Evolutionary conservation across 2,329 filamentous ascomycete species (phyloP).

Genomic region (Apiospora arundinis): DNA sequence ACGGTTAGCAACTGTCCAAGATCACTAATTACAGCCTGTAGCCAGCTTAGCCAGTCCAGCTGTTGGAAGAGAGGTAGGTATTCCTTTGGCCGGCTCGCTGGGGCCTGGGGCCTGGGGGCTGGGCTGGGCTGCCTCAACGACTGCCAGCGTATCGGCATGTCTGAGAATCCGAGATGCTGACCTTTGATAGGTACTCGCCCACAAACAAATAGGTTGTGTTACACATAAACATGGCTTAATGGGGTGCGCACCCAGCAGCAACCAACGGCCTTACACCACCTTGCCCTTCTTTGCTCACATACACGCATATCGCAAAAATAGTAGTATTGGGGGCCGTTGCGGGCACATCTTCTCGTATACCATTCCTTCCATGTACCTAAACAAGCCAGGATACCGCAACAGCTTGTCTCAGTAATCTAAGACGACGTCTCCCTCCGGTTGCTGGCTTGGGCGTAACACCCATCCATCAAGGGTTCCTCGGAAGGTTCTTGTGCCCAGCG

Average conservation of each 20-base stretch:
- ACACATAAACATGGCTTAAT: constrained; percentile 14
- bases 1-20: not conserved
- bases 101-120: no score
- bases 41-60: not conserved
- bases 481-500: not conserved
- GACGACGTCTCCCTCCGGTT: constrained; percentile 3
- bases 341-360: constrained; percentile 5
- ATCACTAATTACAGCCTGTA: not conserved
- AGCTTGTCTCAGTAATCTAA: not conserved
- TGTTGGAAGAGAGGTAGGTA: not conserved
- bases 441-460: constrained; percentile 12
- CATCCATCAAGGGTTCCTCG: constrained; percentile 8
- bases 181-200: not conserved
- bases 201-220: not conserved
- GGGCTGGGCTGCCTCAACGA: constrained; percentile 1
- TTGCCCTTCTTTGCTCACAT: not conserved
- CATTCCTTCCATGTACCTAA: not conserved
- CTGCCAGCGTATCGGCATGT: not conserved
- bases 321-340: constrained; percentile 6
- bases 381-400: not conserved
- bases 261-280: constrained; percentile 16
- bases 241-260: not conserved
- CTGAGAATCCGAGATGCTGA: not conserved
- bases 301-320: not conserved
- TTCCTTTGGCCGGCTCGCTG: not conserved